Conservation (phyloP, 2,329 filamentous ascomycete genomes). For the Trichoderma sp. region DNA sequence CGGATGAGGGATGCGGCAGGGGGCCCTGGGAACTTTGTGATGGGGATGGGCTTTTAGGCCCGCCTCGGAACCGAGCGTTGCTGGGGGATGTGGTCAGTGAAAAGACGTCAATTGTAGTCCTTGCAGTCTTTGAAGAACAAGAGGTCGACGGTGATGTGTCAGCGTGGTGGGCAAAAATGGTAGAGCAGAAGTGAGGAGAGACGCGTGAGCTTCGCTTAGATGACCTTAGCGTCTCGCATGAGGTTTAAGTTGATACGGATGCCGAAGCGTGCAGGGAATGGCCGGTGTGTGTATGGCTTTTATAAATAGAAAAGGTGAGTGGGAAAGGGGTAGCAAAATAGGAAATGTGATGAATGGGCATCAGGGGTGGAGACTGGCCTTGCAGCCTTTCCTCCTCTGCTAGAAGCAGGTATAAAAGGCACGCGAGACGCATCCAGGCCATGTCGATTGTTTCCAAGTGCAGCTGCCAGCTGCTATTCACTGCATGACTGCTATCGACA, state of each 20-base stretch:
- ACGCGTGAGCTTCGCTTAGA: not conserved
- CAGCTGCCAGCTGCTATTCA: not conserved
- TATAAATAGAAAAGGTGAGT: conserved; percentile 15
- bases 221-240: conserved; percentile 1
- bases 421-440: not conserved
- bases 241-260: conserved; percentile 16
- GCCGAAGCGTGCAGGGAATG: conserved; percentile 17
- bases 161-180: not conserved
- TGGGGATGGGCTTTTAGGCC: conserved; percentile 57
- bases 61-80: conserved; percentile 63
- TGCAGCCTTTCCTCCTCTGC: conserved; percentile 1
- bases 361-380: conserved; percentile 14
- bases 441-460: not conserved
- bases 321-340: conserved; percentile 21
- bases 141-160: not conserved
- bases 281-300: not conserved
- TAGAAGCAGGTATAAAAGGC: not conserved
- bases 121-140: not conserved
- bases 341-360: conserved; percentile 11
- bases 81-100: conserved; percentile 39
- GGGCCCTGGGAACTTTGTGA: conserved; percentile 49
- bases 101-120: not conserved
- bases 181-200: conserved; percentile 2
- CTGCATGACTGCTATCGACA: not conserved
- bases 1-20: conserved; percentile 50